Base-by-base conservation (phyloP, 352 stramenopile genomes). In the Heterotrichella gracilis region DNA sequence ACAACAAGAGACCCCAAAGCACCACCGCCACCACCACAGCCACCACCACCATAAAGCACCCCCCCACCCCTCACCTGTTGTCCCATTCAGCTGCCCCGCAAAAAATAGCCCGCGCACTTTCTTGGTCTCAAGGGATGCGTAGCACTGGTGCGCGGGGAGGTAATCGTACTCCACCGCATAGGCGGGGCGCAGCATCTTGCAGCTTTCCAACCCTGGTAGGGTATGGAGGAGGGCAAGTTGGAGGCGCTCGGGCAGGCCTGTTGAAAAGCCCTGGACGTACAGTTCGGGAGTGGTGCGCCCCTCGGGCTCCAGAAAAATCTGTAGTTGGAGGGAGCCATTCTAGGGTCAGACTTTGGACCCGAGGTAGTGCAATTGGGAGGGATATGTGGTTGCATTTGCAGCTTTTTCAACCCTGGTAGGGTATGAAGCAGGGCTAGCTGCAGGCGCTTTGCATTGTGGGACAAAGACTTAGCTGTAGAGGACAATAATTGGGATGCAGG, bases 141-240 rank as follows among this genome's bases (percentile, higher is more conserved):
- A 19, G 0, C 73, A 41, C 17, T 19, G 53, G 9, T 40, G 20
- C 21, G 74, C 71, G 72, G 96, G 90, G 40, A 97, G 80, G 75
- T 89, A 97, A 80, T 98, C 90, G 74, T 98, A 97, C 78, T 97
- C 91, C n/a, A 97, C 92, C n/a, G 94, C 89, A 75, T 98, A 97
- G 21, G 88, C 92, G 21, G 88, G 84, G 23, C 41, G 41, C 2
- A 66, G 41, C 71, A 97, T 91, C 67, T 95, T 82, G 25, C 90
- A 87, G 20, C 91, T 80, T 76, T 94, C 87, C 0, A 98, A 78
- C 17, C 92, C 92, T 71, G 85, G 79, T 77, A 98, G 97, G 1
- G 79, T 92, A 3, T 83, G 81, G 40, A 98, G 78, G 64, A 97
- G 83, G 21, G 21, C 1, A 3, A 9, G 1, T 4, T 66, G 41